Evolutionary conservation across 2,329 filamentous ascomycete genomes (phyloP).

Genomic region (Penicillium sp.): DNA sequence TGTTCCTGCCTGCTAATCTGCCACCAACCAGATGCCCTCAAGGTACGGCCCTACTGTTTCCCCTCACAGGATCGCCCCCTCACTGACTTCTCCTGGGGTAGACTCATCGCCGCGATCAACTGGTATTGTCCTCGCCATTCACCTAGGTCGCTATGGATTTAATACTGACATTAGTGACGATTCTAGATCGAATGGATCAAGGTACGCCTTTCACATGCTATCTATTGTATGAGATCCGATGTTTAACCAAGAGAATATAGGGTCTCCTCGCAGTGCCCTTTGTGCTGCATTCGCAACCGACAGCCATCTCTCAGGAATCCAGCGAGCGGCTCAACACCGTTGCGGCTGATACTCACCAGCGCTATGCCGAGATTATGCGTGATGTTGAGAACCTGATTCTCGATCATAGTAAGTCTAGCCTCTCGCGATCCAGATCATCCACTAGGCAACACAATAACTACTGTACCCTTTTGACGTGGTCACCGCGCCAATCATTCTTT

Average conservation of each 20-base stretch:
- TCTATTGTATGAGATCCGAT: not conserved
- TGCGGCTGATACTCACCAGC: conserved; percentile 78
- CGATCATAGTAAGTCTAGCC: conserved; percentile 74
- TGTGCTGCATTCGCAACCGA: conserved; percentile 93
- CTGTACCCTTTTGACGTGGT: not conserved
- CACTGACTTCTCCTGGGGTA: conserved; percentile 55
- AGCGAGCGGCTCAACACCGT: conserved; percentile 70
- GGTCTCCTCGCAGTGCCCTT: conserved; percentile 92
- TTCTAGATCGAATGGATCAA: conserved; percentile 88
- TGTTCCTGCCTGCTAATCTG: conserved; percentile 23
- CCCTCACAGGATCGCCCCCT: conserved; percentile 15
- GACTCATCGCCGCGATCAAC: conserved; percentile 88
- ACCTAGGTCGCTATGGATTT: not conserved
- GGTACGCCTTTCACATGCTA: conserved; percentile 42
- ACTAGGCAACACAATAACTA: conserved; percentile 12
- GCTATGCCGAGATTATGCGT: conserved; percentile 93
- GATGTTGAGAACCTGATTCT: conserved; percentile 92
- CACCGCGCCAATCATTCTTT: not conserved
- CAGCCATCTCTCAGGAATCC: conserved; percentile 77
- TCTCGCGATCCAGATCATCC: not conserved
- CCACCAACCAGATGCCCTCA: conserved; percentile 64
- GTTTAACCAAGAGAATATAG: conserved; percentile 40
- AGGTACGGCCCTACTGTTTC: conserved; percentile 51
- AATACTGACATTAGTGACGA: not conserved
- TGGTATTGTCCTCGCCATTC: conserved; percentile 59